phyloP scores from a whole-genome alignment of 441 rosid genomes.

The Brassica hybrid region DNA sequence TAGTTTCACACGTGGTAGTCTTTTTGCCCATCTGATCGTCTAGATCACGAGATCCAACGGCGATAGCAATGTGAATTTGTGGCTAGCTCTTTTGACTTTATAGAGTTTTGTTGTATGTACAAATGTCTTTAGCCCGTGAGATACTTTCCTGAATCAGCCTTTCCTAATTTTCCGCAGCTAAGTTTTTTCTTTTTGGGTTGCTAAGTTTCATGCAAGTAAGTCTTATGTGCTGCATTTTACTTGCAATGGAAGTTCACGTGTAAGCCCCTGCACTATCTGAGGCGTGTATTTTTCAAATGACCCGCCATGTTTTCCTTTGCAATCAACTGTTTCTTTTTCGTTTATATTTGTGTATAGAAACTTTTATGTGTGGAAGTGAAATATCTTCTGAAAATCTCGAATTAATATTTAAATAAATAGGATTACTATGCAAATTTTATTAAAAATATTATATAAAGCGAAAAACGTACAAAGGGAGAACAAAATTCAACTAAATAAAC shows the following conservation, averaged over 20 bases:
- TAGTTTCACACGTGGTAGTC: background rate
- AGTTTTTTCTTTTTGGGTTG: background rate
- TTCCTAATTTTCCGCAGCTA: background rate
- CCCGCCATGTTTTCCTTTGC: background rate
- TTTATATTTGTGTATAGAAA: background rate
- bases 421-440: too few species aligned
- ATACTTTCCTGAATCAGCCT: background rate
- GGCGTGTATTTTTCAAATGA: background rate
- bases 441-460: background rate
- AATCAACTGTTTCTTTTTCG: background rate
- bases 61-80: background rate
- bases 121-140: background rate
- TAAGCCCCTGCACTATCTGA: background rate
- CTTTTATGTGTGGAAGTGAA: background rate
- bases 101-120: background rate
- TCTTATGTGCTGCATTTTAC: background rate
- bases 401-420: too few species aligned
- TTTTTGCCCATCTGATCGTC: background rate
- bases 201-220: background rate
- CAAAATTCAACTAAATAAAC: background rate
- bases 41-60: background rate
- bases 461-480: background rate
- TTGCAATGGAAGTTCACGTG: slow-evolving; percentile 1
- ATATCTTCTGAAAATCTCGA: background rate
- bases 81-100: background rate